A percentile compares a stretch with the other conserved stretches of the same genome.
Conservation (phyloP, 345 rosid genomes). For the Aquilaria malaccensis region DNA sequence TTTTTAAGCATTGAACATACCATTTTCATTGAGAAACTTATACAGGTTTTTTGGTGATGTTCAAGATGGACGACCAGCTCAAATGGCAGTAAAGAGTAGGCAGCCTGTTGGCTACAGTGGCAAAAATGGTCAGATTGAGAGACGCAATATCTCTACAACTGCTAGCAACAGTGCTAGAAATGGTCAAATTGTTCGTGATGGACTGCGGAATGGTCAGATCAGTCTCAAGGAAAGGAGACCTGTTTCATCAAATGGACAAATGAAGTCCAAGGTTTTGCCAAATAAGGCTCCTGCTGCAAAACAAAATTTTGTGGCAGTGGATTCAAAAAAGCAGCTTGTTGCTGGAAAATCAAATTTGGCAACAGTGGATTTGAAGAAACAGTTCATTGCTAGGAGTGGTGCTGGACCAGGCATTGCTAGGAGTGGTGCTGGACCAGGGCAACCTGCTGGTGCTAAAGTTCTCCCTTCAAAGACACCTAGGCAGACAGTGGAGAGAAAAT, state of each 20-base stretch:
- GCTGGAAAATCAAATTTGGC: constrained; percentile 20
- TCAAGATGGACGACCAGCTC: constrained; percentile 67
- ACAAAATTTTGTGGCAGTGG: background rate
- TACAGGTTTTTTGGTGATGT: constrained; percentile 64
- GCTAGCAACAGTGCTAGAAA: too few species aligned
- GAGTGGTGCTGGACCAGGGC: constrained; percentile 44
- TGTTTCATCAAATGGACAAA: constrained; percentile 27
- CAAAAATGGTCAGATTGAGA: constrained; percentile 26
- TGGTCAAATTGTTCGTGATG: too few species aligned
- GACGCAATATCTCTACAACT: too few species aligned
- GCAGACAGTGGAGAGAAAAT: constrained; percentile 33
- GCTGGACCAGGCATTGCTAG: constrained; percentile 22
- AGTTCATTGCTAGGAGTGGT: constrained; percentile 22
- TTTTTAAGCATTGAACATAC: constrained; percentile 25
- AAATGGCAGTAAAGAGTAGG: constrained; percentile 39
- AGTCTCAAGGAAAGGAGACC: constrained; percentile 45
- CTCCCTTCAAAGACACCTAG: constrained; percentile 28
- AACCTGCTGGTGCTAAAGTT: constrained; percentile 42
- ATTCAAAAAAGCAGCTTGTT: constrained; percentile 31
- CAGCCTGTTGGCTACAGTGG: constrained; percentile 40
- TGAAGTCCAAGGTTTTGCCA: constrained; percentile 34
- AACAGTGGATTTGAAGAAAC: constrained; percentile 41
- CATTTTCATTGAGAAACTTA: constrained; percentile 63
- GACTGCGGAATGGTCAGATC: constrained; percentile 13
- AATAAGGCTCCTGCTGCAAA: constrained; percentile 13